phyloP scores from a whole-genome alignment of 768 basidiomycete species.

The Mycena capillaripes region DNA sequence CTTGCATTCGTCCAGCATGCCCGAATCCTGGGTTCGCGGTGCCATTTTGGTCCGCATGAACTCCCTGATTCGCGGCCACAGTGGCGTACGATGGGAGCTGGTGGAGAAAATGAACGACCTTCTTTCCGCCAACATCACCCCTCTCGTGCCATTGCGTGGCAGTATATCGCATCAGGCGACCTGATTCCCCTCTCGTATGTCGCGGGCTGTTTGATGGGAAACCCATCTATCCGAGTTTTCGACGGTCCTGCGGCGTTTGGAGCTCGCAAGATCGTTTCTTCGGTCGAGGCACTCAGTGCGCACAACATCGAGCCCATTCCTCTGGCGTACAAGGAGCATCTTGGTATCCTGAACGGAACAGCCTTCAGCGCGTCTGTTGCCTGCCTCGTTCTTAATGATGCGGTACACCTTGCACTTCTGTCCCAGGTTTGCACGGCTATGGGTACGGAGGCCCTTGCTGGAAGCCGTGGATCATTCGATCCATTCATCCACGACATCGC shows the following conservation, averaged over 20 bases:
- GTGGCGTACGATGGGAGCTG: conserved; percentile 85
- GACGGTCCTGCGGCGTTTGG: conserved; percentile 64
- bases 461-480: conserved; percentile 77
- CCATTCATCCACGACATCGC: conserved; percentile 83
- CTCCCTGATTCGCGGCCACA: conserved; percentile 90
- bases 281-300: conserved; percentile 67
- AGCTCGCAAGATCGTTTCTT: conserved; percentile 64
- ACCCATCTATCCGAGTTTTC: conserved; percentile 84
- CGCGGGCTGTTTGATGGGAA: conserved; percentile 84
- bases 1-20: conserved; percentile 78
- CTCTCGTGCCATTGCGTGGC: conserved; percentile 87
- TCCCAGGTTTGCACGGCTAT: conserved; percentile 85
- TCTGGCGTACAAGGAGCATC: conserved; percentile 83
- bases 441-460: conserved; percentile 86
- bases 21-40: conserved; percentile 87
- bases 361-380: conserved; percentile 86
- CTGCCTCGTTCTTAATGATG: conserved; percentile 78
- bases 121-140: conserved; percentile 79
- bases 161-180: conserved; percentile 79
- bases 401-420: conserved; percentile 75
- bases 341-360: conserved; percentile 88
- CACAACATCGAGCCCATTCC: conserved; percentile 76
- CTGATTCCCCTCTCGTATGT: conserved; percentile 86
- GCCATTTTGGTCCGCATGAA: conserved; percentile 92
- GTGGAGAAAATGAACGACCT: conserved; percentile 84